Percentiles rank a stretch among this genome's conserved stretches.
phyloP scores from a whole-genome alignment of 1,284 basidiomycete genomes.

The Vanrija sp. region DNA sequence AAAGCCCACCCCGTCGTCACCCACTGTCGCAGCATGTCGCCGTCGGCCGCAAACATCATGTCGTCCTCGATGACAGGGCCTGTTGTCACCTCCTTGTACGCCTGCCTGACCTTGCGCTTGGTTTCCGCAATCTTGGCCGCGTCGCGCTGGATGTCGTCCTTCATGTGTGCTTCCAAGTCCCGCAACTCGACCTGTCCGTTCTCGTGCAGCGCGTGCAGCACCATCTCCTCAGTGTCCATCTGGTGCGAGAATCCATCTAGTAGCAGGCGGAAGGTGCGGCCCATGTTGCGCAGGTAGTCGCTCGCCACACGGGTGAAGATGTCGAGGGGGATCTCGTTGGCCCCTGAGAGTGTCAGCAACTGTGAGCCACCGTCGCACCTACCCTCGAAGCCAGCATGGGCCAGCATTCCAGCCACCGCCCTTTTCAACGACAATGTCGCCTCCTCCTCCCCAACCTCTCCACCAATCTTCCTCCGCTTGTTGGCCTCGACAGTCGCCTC shows the following conservation, averaged over 20 bases:
- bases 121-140: slow-evolving; percentile 70
- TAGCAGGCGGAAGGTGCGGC: slow-evolving; percentile 75
- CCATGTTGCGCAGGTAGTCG: slow-evolving; percentile 81
- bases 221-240: slow-evolving; percentile 76
- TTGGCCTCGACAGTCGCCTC: slow-evolving; percentile 21
- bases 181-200: slow-evolving; percentile 71
- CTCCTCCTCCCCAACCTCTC: slow-evolving; percentile 41
- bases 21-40: slow-evolving; percentile 66
- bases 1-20: slow-evolving; percentile 14
- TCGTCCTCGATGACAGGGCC: slow-evolving; percentile 56
- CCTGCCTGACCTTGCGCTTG: slow-evolving; percentile 76
- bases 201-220: slow-evolving; percentile 83
- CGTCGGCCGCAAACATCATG: slow-evolving; percentile 76
- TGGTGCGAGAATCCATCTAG: slow-evolving; percentile 71
- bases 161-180: slow-evolving; percentile 79
- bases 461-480: slow-evolving; percentile 28
- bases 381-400: slow-evolving; percentile 89
- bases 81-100: slow-evolving; percentile 71
- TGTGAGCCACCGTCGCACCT: slow-evolving; percentile 6
- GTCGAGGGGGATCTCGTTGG: slow-evolving; percentile 63
- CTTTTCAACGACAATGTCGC: slow-evolving; percentile 38
- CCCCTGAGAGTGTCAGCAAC: slow-evolving; percentile 36
- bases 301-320: slow-evolving; percentile 73
- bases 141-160: slow-evolving; percentile 82
- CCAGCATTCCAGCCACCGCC: slow-evolving; percentile 62